These are phyloP conservation scores for Blumeriella jaapii DNA, from an alignment of 2,329 filamentous ascomycete genomes.

Conservation along the genomic window DNA sequence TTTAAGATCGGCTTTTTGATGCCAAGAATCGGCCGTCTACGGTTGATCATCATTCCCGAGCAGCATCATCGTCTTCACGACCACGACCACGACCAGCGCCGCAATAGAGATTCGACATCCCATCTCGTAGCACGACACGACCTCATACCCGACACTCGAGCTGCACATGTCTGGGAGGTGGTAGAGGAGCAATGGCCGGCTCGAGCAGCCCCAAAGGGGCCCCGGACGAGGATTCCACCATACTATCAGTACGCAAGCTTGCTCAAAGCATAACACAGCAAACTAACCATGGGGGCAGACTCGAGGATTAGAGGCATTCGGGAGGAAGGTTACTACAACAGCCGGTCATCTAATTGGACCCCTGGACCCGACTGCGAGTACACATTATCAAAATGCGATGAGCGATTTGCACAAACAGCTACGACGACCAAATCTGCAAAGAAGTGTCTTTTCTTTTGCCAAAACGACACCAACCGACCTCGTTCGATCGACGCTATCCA, in stretches of 20 bases:
- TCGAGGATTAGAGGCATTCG: constrained; percentile 81
- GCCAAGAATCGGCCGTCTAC: too few relatives aligned
- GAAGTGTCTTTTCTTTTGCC: constrained; percentile 82
- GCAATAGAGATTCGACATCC: neutral
- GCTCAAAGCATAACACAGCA: too few relatives aligned
- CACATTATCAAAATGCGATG: constrained; percentile 79
- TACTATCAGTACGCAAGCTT: constrained; percentile 28
- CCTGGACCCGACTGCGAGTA: constrained; percentile 42
- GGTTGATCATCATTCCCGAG: too few relatives aligned
- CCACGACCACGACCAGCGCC: neutral
- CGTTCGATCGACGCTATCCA: constrained; percentile 82
- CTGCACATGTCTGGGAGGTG: constrained; percentile 2
- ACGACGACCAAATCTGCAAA: constrained; percentile 70
- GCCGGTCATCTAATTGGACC: constrained; percentile 80
- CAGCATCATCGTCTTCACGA: constrained; percentile 4
- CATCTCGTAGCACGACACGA: neutral
- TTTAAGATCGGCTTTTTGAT: too few relatives aligned
- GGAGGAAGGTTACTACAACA: constrained; percentile 88
- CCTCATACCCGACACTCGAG: neutral
- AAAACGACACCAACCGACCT: constrained; percentile 88
- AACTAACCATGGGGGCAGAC: constrained; percentile 40
- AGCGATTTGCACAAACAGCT: constrained; percentile 83
- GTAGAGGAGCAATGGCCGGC: constrained; percentile 1
- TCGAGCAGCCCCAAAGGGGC: constrained; percentile 17
- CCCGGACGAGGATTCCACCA: constrained; percentile 23